A percentile compares a stretch with the other conserved stretches of the same genome.
These are phyloP conservation scores for Thalassiosira sp. DNA, from an alignment of 352 stramenopile species.

Conservation along the genomic window DNA sequence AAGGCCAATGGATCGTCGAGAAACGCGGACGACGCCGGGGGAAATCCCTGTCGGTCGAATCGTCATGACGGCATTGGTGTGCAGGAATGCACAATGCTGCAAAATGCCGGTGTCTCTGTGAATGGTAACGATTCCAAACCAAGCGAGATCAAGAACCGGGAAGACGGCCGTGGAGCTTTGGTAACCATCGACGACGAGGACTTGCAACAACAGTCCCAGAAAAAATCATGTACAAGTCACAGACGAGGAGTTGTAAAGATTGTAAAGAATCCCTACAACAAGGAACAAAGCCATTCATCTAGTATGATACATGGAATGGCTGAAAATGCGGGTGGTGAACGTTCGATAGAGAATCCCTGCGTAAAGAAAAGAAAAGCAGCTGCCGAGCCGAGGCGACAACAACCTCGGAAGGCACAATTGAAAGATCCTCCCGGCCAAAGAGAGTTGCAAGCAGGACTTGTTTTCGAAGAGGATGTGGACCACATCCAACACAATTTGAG, in stretches of 20 bases:
- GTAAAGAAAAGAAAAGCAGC: slow-evolving; percentile 38
- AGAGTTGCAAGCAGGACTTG: slow-evolving; percentile 62
- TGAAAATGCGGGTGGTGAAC: not conserved
- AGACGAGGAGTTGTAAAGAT: too few relatives aligned
- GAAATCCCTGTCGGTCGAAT: not conserved
- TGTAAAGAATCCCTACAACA: slow-evolving; percentile 23
- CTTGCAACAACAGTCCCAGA: not conserved
- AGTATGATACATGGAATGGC: not conserved
- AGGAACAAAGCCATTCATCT: not conserved
- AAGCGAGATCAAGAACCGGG: not conserved
- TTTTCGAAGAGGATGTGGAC: slow-evolving; percentile 69
- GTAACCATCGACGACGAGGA: slow-evolving; percentile 3
- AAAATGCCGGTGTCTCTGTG: not conserved
- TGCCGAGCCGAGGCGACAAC: not conserved
- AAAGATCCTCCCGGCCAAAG: slow-evolving; percentile 5
- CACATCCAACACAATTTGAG: slow-evolving; percentile 24
- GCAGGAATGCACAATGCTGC: not conserved
- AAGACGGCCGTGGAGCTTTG: not conserved
- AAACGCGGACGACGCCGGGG: not conserved
- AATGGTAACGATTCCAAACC: not conserved
- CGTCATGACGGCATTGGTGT: slow-evolving; percentile 1
- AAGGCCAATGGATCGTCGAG: not conserved
- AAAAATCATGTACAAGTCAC: not conserved
- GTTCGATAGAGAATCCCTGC: slow-evolving; percentile 27
- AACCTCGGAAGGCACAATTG: not conserved